Evolutionary conservation across 306 rosid genomes (phyloP).

Genomic region (Cyamopsis tetragonoloba): DNA sequence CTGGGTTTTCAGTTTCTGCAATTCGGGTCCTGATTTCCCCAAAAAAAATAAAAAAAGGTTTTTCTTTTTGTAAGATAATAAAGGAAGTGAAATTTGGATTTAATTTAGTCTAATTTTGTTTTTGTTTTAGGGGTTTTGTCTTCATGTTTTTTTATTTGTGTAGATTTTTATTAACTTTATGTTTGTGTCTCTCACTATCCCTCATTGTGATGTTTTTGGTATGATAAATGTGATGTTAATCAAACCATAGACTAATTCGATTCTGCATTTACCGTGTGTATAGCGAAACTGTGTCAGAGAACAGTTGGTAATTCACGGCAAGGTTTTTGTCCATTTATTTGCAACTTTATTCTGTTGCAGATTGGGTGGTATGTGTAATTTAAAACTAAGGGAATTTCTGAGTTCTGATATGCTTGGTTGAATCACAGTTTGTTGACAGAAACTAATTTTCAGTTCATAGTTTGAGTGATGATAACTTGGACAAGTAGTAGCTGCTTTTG

Average conservation of each 20-base stretch:
- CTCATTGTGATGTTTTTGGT: not conserved
- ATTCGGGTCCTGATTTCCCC: too few relatives aligned
- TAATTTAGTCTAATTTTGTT: not conserved
- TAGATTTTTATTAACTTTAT: too few relatives aligned
- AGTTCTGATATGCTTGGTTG: conserved; percentile 9
- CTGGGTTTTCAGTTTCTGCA: not conserved
- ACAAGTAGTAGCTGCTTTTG: not conserved
- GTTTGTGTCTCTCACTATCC: not conserved
- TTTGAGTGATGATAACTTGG: conserved; percentile 1
- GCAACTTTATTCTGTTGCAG: not conserved
- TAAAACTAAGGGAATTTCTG: not conserved
- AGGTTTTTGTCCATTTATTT: not conserved
- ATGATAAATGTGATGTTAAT: not conserved
- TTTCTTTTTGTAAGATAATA: not conserved
- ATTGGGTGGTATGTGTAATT: not conserved
- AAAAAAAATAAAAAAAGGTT: not conserved
- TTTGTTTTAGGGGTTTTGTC: not conserved
- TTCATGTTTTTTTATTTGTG: not conserved
- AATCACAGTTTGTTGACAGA: not conserved
- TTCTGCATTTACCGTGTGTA: too few relatives aligned
- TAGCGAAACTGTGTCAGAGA: too few relatives aligned
- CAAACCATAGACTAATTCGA: too few relatives aligned
- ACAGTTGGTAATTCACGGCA: not conserved
- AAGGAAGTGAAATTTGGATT: not conserved
- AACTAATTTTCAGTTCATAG: not conserved